Conservation (phyloP, 139 green algal genomes). For the Gonium pectorale region DNA sequence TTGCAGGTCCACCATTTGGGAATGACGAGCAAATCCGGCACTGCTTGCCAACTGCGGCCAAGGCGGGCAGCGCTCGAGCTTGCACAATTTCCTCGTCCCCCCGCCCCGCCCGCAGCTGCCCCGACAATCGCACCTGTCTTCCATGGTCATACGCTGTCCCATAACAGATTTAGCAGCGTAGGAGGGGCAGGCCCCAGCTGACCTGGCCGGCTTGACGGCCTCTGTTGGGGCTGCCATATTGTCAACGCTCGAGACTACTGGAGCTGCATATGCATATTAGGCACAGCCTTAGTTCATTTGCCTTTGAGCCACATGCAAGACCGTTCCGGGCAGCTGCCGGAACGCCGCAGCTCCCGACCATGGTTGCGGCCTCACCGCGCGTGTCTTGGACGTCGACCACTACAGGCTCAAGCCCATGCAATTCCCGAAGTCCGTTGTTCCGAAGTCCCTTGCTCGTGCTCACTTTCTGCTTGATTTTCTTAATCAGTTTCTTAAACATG, state of each 20-base stretch:
- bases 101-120: too few species aligned
- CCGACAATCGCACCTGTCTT: constrained; percentile 39
- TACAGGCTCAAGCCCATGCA: too few species aligned
- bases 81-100: background rate
- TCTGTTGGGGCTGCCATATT: constrained; percentile 2
- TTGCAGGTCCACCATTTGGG: constrained; percentile 43
- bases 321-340: too few species aligned
- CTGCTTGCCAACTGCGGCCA: constrained; percentile 24
- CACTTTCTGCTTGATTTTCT: constrained; percentile 26
- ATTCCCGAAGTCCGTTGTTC: too few species aligned
- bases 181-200: constrained; percentile 20
- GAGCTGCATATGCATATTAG: too few species aligned
- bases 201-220: background rate
- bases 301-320: too few species aligned
- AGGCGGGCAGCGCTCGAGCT: background rate
- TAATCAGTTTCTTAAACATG: constrained; percentile 26
- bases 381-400: too few species aligned
- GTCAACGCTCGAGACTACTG: background rate
- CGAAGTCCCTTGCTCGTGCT: too few species aligned
- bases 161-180: constrained; percentile 47
- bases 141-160: constrained; percentile 48
- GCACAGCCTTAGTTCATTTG: too few species aligned
- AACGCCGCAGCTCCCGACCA: too few species aligned
- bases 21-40: constrained; percentile 43
- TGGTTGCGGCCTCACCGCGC: too few species aligned